Base-by-base conservation (phyloP, 2,329 filamentous ascomycete species). In the Colletotrichum neosansevieriae region DNA sequence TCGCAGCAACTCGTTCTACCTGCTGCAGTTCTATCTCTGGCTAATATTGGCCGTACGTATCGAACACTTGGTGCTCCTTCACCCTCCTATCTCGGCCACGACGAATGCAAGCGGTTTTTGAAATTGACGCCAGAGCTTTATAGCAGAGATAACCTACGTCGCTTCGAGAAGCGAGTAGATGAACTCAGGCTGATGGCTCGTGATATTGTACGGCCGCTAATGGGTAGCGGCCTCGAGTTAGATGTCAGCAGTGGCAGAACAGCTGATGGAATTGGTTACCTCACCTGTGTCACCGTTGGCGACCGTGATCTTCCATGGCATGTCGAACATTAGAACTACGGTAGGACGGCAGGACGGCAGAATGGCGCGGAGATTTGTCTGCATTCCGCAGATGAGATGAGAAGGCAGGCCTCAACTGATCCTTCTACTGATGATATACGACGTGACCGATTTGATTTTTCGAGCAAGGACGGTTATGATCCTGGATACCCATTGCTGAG, bases 91-190 rank as follows among this genome's bases (percentile, higher is more conserved):
- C 87, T 98, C 5, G 80, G 84, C 1, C 94, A 95, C 77, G 94
- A 97, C 72, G 94, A 97, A 72, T 92, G 95, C 76, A 98, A 97
- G 79, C 89, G 89, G 21, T 98, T 98, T 74, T 85, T 98, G 59
- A 97, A 97, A 77, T 83, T 95, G 21, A 91, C 89, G 11, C 92
- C 93, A 0, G 92, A 96, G 19, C 80, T 95, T 7, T 97, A 98
- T 80, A 93, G 88, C 50, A 87, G 94, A 17, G 94, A 98, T n/a
- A 95, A 93, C 70, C 79, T 98, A 56, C 88, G 91, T 69, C 86
- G 92, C 4, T 97, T 98, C 73, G 95, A 98, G 82, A 89, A 92
- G 75, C 87, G 94, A 63, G 86, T 98, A 72, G 94, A 97, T 67
- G 94, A 98, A 82, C 84, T 98, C 62, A 98, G 97, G 50, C 86